A percentile compares a stretch with the other conserved stretches of the same genome.
These are phyloP conservation scores for Cercospora janseana DNA, from an alignment of 2,329 filamentous ascomycete species.

Conservation along the genomic window DNA sequence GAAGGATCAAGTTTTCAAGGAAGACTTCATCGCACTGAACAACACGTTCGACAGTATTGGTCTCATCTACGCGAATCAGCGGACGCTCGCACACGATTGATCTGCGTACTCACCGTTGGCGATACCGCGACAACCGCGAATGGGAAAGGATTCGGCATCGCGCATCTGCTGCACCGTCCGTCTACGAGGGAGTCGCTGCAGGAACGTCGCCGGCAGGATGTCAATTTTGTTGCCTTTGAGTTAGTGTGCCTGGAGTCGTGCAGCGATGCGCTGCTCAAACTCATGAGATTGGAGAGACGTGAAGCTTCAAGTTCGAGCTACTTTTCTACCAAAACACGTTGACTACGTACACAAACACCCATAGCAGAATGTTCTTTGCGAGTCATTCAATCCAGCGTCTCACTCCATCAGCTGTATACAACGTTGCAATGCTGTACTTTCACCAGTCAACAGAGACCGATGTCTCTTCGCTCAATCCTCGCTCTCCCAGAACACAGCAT, in stretches of 20 bases:
- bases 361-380: too few species aligned
- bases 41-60: not conserved
- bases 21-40: constrained; percentile 15
- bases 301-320: too few species aligned
- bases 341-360: too few species aligned
- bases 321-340: too few species aligned
- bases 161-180: constrained; percentile 2
- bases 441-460: too few species aligned
- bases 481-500: too few species aligned
- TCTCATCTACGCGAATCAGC: constrained; percentile 15
- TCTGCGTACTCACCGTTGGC: constrained; percentile 10
- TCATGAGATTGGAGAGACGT: too few species aligned
- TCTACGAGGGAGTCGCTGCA: constrained; percentile 12
- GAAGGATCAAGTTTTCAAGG: constrained; percentile 10
- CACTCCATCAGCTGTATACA: too few species aligned
- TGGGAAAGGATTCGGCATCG: not conserved
- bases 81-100: not conserved
- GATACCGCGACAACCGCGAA: constrained; percentile 14
- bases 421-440: too few species aligned
- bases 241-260: not conserved
- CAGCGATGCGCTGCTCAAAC: not conserved
- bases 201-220: constrained; percentile 14
- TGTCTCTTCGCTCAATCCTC: too few species aligned
- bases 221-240: constrained; percentile 10
- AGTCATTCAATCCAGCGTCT: too few species aligned